Conservation (phyloP, 306 rosid genomes). For the Acacia confusa region DNA sequence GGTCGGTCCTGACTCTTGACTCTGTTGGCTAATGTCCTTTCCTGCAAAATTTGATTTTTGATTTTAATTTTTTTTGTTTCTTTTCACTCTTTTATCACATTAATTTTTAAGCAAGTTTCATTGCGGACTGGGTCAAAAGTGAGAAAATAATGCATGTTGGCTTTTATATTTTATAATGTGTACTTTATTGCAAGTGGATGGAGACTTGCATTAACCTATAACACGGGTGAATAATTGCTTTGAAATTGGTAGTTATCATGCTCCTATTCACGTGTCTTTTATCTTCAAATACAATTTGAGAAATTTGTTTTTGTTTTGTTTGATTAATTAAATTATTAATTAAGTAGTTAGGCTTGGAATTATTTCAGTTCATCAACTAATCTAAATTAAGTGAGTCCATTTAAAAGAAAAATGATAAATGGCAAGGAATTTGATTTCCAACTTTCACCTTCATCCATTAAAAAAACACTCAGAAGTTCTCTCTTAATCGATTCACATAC, state of each 20-base stretch:
- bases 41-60: background rate
- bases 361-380: background rate
- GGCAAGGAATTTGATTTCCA: background rate
- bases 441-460: background rate
- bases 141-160: background rate
- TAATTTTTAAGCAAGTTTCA: background rate
- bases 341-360: too few relatives aligned
- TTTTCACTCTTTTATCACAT: background rate
- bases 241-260: background rate
- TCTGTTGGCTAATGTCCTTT: background rate
- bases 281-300: background rate
- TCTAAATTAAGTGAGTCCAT: background rate
- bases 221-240: background rate
- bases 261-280: background rate
- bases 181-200: slow-evolving; percentile 3
- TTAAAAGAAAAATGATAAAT: background rate
- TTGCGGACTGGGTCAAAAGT: background rate
- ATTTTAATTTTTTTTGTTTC: too few relatives aligned
- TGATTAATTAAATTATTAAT: background rate
- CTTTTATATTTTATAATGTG: background rate
- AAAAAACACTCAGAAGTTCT: background rate
- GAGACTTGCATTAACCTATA: background rate
- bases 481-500: background rate
- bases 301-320: background rate
- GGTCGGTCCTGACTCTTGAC: background rate